These are phyloP conservation scores for Tulasnella sp. DNA, from an alignment of 768 basidiomycete species.

Conservation along the genomic window DNA sequence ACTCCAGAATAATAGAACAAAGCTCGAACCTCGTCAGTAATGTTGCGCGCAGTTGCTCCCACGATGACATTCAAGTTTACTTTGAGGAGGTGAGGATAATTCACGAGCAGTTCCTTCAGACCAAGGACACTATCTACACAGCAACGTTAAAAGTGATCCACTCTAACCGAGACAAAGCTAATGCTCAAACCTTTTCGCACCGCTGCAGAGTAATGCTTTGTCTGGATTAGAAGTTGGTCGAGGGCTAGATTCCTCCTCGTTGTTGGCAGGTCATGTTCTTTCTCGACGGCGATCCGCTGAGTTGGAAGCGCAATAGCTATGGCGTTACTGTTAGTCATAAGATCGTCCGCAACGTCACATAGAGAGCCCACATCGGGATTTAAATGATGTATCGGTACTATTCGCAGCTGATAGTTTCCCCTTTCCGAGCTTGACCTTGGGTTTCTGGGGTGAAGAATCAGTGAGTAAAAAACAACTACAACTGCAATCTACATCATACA, in stretches of 20 bases:
- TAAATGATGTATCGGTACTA: constrained; percentile 92
- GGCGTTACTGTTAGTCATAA: background rate
- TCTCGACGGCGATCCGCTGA: constrained; percentile 60
- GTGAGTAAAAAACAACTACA: background rate
- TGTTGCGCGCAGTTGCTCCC: constrained; percentile 51
- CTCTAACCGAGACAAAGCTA: background rate
- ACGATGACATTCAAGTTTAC: constrained; percentile 45
- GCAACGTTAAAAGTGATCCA: background rate
- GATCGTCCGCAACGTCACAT: background rate
- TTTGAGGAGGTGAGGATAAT: constrained; percentile 43
- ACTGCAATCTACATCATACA: constrained; percentile 30
- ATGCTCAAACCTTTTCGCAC: constrained; percentile 50
- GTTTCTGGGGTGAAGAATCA: constrained; percentile 50
- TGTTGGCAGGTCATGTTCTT: constrained; percentile 45
- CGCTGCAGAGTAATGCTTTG: constrained; percentile 76
- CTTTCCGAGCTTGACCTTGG: constrained; percentile 92
- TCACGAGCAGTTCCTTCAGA: constrained; percentile 57
- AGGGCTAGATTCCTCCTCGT: constrained; percentile 69
- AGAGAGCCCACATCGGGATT: constrained; percentile 67
- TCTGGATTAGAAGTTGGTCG: constrained; percentile 59
- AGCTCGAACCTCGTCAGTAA: constrained; percentile 74
- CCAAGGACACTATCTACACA: constrained; percentile 58
- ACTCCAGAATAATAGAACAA: background rate
- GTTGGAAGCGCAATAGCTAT: constrained; percentile 81
- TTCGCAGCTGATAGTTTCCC: constrained; percentile 74